Percentiles rank a stretch among this genome's conserved stretches.
Evolutionary conservation across 2,329 filamentous ascomycete species (phyloP).

Genomic region (Nemania sp.): DNA sequence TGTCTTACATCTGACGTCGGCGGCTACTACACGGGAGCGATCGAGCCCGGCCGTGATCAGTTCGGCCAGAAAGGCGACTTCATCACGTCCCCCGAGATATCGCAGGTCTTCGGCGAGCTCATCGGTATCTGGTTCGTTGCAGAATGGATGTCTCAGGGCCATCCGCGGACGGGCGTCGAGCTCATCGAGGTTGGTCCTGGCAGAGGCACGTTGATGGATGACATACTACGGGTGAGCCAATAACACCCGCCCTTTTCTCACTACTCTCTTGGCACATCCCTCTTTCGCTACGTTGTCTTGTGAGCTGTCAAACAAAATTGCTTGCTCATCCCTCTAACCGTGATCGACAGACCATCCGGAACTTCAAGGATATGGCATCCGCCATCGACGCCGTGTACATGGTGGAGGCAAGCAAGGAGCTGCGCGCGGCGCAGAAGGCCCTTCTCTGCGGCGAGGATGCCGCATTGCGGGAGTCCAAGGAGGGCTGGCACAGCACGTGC

Average conservation of each 20-base stretch:
- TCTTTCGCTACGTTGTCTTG: neutral
- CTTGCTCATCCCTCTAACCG: slow-evolving; percentile 2
- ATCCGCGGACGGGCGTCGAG: slow-evolving; percentile 73
- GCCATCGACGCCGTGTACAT: slow-evolving; percentile 89
- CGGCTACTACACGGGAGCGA: slow-evolving; percentile 87
- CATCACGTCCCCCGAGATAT: slow-evolving; percentile 96
- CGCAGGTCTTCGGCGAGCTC: slow-evolving; percentile 93
- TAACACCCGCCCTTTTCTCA: too few species aligned
- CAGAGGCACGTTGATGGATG: slow-evolving; percentile 94
- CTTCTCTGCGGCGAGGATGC: slow-evolving; percentile 77
- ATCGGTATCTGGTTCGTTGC: slow-evolving; percentile 93
- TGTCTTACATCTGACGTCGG: slow-evolving; percentile 88
- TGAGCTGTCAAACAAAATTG: too few species aligned
- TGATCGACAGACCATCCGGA: slow-evolving; percentile 70
- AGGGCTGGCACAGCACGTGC: slow-evolving; percentile 74
- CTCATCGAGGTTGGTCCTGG: slow-evolving; percentile 94
- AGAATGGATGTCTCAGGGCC: slow-evolving; percentile 94
- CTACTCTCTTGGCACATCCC: too few species aligned
- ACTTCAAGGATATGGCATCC: slow-evolving; percentile 76
- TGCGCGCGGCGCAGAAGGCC: slow-evolving; percentile 77
- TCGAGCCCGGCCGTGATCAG: slow-evolving; percentile 73
- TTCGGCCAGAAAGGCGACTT: slow-evolving; percentile 96
- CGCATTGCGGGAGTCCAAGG: slow-evolving; percentile 69
- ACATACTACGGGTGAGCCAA: slow-evolving; percentile 80
- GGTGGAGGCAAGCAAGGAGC: slow-evolving; percentile 85